Evolutionary conservation across 2,329 filamentous ascomycete species (phyloP).

Genomic region (Microcyclospora pomicola): DNA sequence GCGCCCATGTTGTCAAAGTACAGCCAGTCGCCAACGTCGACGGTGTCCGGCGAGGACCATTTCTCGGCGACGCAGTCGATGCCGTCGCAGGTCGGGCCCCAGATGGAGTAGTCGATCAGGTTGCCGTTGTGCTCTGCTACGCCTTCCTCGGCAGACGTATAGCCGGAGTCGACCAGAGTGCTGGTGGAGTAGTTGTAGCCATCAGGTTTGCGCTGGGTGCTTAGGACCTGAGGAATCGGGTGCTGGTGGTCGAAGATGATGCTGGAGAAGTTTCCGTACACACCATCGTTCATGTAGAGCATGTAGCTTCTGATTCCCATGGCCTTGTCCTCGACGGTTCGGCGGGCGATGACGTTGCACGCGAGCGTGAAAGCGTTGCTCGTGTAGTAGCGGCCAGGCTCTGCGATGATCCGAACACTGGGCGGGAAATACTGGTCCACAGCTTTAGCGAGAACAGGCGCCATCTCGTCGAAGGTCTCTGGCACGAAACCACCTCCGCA

Average conservation of each 20-base stretch:
- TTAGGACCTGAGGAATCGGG: slow-evolving; percentile 66
- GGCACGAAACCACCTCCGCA: slow-evolving; percentile 87
- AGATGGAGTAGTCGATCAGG: slow-evolving; percentile 75
- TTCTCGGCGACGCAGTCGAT: slow-evolving; percentile 87
- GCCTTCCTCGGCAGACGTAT: slow-evolving; percentile 22
- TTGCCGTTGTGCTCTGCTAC: slow-evolving; percentile 19
- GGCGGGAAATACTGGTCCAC: slow-evolving; percentile 81
- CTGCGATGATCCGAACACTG: slow-evolving; percentile 74
- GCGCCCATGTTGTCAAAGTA: slow-evolving; percentile 99
- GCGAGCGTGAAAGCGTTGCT: slow-evolving; percentile 86
- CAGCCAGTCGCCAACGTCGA: slow-evolving; percentile 93
- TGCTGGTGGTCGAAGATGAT: slow-evolving; percentile 99
- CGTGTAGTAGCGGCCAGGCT: slow-evolving; percentile 94
- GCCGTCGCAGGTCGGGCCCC: slow-evolving; percentile 95
- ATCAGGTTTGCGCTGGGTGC: slow-evolving; percentile 13
- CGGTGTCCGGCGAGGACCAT: slow-evolving; percentile 58
- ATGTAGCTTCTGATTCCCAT: slow-evolving; percentile 66
- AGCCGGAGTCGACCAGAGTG: slow-evolving; percentile 20
- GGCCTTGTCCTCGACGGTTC: slow-evolving; percentile 62
- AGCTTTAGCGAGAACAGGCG: slow-evolving; percentile 61
- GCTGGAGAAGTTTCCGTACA: slow-evolving; percentile 97
- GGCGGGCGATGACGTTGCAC: slow-evolving; percentile 89
- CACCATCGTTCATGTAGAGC: slow-evolving; percentile 93
- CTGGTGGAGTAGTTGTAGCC: slow-evolving; percentile 20
- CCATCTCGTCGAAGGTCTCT: slow-evolving; percentile 86